Percentiles rank a stretch among this genome's conserved stretches.
Evolutionary conservation across 177 flowering plant species (phyloP).

Genomic region (Viscum album): DNA sequence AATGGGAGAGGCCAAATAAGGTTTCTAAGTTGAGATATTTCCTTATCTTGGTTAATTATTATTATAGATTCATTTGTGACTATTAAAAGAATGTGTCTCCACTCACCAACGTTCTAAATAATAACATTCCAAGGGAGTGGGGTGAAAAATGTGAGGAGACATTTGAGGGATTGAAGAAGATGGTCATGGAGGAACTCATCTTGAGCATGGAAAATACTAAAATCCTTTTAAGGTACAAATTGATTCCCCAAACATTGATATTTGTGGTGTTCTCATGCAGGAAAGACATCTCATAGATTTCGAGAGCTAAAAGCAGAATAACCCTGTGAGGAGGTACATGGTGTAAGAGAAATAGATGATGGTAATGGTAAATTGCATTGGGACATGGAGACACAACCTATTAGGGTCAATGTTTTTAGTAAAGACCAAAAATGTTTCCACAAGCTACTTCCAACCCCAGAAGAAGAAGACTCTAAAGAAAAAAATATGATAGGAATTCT

Average conservation of each 20-base stretch:
- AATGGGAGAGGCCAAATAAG: not conserved
- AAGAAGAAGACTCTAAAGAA: not conserved
- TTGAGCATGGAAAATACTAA: not conserved
- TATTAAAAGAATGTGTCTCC: not conserved
- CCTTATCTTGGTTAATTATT: not conserved
- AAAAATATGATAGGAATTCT: slow-evolving; percentile 5
- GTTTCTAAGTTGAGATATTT: not conserved
- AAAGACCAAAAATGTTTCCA: not conserved
- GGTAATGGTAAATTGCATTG: not conserved
- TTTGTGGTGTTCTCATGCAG: not conserved
- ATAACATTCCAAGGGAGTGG: not conserved
- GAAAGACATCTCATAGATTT: not conserved
- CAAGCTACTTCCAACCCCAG: not conserved
- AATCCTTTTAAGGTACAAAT: not conserved
- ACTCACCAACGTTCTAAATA: not conserved
- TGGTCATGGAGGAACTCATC: not conserved
- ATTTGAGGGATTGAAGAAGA: not conserved
- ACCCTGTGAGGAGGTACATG: not conserved
- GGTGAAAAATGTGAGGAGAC: not conserved
- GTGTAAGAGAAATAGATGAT: not conserved
- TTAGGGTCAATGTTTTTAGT: not conserved
- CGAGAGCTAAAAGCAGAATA: not conserved
- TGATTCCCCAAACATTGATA: not conserved
- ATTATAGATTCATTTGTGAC: not conserved
- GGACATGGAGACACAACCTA: not conserved